Evolutionary conservation across 768 basidiomycete genomes (phyloP), one percentile per base, ranked within the genome.

Genomic region (Kwoniella pini): DNA sequence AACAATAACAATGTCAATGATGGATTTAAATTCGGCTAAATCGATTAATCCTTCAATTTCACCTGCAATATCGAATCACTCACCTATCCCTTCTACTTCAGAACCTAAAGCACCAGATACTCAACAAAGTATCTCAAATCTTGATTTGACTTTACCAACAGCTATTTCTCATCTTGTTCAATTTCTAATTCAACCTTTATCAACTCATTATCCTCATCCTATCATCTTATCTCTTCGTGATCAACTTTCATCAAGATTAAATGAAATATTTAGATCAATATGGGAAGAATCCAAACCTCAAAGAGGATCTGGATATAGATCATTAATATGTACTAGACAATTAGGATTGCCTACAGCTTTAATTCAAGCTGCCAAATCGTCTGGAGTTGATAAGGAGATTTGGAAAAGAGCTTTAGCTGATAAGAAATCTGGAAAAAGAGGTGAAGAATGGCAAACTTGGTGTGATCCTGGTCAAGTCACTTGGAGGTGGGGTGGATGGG

Each of bases 361-460:
- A n/a, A 53, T 57, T 13, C 56, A 60, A 5, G 74, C 72, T 15
- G 76, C 75, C 0, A 53, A 39, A 21, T 38, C 60, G 15, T 36
- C 52, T 19, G 66, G 57, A 0, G 63, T 78, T 12, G 68, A 75
- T 22, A 54, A 55, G 9, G 55, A 27, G n/a, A 36, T 65, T 2
- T 79, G 79, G 79, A 66, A 57, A 31, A 43, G 26, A 12, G 64
- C 60, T 10, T 50, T 78, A 45, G 69, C 61, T 12, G 57, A 62
- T 24, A 58, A 44, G 11, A 54, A 60, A 28, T 44, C 33, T 19
- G 52, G 53, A 5, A 46, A 43, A 1, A 45, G 53, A 4, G 65
- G 57, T 5, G 70, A 67, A 27, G 77, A 78, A 54, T 79, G 79
- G 79, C 70, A 79, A 54, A 65, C 66, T 15, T 79, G 77, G 77